Evolutionary conservation across 345 rosid genomes (phyloP).

Genomic region (Syzygium jambos): DNA sequence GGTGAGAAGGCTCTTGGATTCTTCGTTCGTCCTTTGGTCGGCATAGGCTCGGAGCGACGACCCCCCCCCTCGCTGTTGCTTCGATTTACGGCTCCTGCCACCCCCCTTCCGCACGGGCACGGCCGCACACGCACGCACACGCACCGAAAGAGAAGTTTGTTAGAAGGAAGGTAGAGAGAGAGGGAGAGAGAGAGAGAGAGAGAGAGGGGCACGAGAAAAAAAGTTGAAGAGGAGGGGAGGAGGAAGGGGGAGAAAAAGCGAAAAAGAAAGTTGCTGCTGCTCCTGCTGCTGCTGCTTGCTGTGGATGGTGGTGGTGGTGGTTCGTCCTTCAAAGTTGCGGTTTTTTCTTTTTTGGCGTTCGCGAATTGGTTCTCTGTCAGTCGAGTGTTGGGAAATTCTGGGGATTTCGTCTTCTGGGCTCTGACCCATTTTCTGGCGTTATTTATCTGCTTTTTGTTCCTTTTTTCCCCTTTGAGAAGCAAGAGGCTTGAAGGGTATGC

Average conservation of each 20-base stretch:
- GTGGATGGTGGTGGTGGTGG: neutral
- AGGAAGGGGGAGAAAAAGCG: constrained; percentile 1
- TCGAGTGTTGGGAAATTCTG: neutral
- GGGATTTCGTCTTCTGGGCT: neutral
- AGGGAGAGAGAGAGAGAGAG: neutral
- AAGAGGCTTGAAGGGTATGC: neutral
- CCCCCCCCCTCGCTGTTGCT: constrained; percentile 9
- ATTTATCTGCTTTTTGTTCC: neutral
- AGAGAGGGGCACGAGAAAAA: neutral
- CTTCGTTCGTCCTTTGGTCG: constrained; percentile 50
- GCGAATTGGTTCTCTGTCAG: neutral
- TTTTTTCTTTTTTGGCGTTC: neutral
- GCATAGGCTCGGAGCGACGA: constrained; percentile 7
- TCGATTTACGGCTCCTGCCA: constrained; percentile 51
- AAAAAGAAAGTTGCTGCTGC: neutral
- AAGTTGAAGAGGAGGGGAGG: neutral
- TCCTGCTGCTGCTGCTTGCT: neutral
- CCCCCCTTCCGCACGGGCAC: neutral
- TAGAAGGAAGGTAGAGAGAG: constrained; percentile 18
- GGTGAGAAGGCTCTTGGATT: constrained; percentile 48
- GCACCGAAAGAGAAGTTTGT: constrained; percentile 19
- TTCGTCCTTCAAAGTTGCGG: neutral
- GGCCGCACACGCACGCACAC: neutral
- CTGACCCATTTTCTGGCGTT: neutral
- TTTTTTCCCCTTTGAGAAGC: neutral